phyloP scores from a whole-genome alignment of 2,329 filamentous ascomycete genomes.

The Fusarium vanettenii region DNA sequence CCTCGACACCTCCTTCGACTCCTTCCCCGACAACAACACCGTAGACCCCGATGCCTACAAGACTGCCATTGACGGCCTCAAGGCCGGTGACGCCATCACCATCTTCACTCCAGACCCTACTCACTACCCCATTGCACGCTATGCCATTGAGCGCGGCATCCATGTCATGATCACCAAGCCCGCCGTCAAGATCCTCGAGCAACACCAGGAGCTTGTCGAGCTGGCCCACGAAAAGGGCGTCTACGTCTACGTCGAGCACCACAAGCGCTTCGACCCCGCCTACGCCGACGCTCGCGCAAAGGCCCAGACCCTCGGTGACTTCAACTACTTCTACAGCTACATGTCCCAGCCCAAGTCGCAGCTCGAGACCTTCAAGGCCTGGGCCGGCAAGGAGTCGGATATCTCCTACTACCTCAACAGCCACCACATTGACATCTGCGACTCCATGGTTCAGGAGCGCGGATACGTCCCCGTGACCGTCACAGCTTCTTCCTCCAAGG shows the following conservation, averaged over 20 bases:
- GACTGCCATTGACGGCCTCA: conserved; percentile 84
- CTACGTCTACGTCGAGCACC: conserved; percentile 94
- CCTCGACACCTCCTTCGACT: conserved; percentile 87
- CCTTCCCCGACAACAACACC: conserved; percentile 80
- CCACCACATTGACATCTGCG: conserved; percentile 92
- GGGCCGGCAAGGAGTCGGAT: conserved; percentile 91
- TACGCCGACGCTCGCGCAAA: conserved; percentile 88
- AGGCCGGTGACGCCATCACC: conserved; percentile 87
- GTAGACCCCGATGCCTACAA: conserved; percentile 88
- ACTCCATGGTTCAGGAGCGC: conserved; percentile 83
- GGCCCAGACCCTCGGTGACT: conserved; percentile 83
- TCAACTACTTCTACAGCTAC: conserved; percentile 99
- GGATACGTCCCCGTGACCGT: conserved; percentile 84
- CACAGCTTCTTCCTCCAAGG: conserved; percentile 80
- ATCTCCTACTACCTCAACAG: conserved; percentile 97
- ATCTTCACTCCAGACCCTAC: conserved; percentile 97
- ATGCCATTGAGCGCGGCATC: conserved; percentile 87
- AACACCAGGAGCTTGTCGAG: conserved; percentile 82
- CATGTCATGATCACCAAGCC: conserved; percentile 96
- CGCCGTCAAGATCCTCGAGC: conserved; percentile 83
- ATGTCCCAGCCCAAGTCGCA: conserved; percentile 94
- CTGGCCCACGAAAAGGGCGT: conserved; percentile 80
- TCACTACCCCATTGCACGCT: conserved; percentile 91
- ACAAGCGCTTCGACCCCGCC: conserved; percentile 95
- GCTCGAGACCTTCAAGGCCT: conserved; percentile 93